Conservation (phyloP, 129 eudicot genomes). For the Flaveria brownii region DNA sequence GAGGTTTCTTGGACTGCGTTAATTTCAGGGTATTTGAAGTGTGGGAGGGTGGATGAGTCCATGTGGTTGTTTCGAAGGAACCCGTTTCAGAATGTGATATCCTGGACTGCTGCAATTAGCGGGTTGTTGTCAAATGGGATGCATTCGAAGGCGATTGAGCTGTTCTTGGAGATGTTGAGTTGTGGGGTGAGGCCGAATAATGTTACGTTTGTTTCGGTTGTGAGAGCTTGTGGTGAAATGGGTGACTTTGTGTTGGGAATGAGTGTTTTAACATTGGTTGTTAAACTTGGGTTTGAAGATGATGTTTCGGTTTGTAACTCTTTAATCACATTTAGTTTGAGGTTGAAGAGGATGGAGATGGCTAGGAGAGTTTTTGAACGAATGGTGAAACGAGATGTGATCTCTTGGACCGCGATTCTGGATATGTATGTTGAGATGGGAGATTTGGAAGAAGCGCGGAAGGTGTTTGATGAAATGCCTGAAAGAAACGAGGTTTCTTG, state of each 20-base stretch:
- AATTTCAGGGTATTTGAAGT: slow-evolving; percentile 54
- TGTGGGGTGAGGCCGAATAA: slow-evolving; percentile 58
- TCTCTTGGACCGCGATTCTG: slow-evolving; percentile 76
- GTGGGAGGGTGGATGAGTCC: slow-evolving; percentile 60
- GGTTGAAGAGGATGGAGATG: slow-evolving; percentile 42
- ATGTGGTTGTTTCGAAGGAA: slow-evolving; percentile 47
- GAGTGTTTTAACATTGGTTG: slow-evolving; percentile 40
- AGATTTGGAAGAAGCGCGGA: slow-evolving; percentile 61
- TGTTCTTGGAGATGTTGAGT: slow-evolving; percentile 52
- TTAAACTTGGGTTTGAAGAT: slow-evolving; percentile 57
- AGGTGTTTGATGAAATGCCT: slow-evolving; percentile 71
- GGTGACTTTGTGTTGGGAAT: slow-evolving; percentile 46
- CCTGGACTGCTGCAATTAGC: slow-evolving; percentile 67
- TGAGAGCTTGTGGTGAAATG: slow-evolving; percentile 54
- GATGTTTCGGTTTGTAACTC: slow-evolving; percentile 62
- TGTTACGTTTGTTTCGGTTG: slow-evolving; percentile 57
- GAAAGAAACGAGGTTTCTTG: slow-evolving; percentile 77
- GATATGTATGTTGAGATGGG: slow-evolving; percentile 70
- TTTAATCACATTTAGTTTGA: slow-evolving; percentile 53
- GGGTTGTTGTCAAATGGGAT: slow-evolving; percentile 61
- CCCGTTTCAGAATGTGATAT: slow-evolving; percentile 55
- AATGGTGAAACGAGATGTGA: slow-evolving; percentile 67
- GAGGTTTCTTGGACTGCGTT: slow-evolving; percentile 82
- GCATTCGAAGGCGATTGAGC: slow-evolving; percentile 38
- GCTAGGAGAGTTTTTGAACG: slow-evolving; percentile 46